A percentile compares a stretch with the other conserved stretches of the same genome.
Conservation (phyloP, 352 stramenopile species). For the Phytophthora pluvialis region DNA sequence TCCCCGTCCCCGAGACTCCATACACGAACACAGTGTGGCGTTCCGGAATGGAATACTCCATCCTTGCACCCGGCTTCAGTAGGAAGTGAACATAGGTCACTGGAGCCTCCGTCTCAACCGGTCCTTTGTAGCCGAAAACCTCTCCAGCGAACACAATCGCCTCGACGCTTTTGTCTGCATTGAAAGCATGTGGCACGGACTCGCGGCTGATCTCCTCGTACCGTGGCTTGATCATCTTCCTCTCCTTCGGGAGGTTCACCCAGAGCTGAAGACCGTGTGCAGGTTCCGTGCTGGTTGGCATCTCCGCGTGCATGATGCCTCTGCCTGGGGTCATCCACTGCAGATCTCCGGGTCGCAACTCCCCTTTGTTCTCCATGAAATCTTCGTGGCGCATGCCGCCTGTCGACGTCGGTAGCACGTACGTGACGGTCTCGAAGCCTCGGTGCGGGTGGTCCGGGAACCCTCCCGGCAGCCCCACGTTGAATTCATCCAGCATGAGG, state of each 20-base stretch:
- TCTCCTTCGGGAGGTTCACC: conserved; percentile 42
- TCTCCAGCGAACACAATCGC: conserved; percentile 52
- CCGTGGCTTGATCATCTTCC: conserved; percentile 42
- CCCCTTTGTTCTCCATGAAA: conserved; percentile 59
- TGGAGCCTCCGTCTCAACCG: conserved; percentile 39
- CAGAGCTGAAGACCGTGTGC: conserved; percentile 50
- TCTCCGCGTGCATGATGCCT: conserved; percentile 57
- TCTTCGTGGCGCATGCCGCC: conserved; percentile 90
- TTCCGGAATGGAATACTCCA: conserved; percentile 38
- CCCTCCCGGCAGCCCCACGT: conserved; percentile 57
- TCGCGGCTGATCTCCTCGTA: conserved; percentile 51
- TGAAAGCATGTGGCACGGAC: conserved; percentile 39
- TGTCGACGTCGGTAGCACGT: conserved; percentile 68
- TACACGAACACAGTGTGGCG: conserved; percentile 50
- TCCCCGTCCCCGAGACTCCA: conserved; percentile 29
- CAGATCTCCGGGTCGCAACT: conserved; percentile 46
- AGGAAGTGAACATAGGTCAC: conserved; percentile 54
- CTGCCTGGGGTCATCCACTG: conserved; percentile 57
- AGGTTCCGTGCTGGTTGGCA: conserved; percentile 33
- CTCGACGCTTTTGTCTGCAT: conserved; percentile 38
- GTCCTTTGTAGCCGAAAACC: conserved; percentile 38
- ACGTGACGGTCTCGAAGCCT: conserved; percentile 93
- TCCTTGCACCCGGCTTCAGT: conserved; percentile 29
- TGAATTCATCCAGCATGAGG: conserved; percentile 55
- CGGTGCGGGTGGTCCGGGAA: conserved; percentile 91